Base-by-base conservation (phyloP, 2,329 filamentous ascomycete genomes). In the Lachnellula hyalina region DNA sequence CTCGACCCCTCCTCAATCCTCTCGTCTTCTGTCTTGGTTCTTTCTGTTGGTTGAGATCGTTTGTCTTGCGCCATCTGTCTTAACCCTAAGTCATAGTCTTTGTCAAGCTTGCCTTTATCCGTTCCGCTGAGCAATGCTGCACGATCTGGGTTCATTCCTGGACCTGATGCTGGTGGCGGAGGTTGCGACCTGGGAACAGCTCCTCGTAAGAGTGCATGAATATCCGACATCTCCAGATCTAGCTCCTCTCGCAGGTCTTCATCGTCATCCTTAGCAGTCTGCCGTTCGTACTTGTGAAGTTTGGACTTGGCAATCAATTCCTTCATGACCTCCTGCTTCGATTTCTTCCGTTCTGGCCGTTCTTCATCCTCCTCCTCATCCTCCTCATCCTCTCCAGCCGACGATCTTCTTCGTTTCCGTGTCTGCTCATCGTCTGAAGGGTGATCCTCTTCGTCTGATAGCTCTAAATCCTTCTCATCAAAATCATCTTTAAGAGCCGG, bases 221-320 rank as follows among this genome's bases (percentile, higher is more conserved):
- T 81, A 61, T 88, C 85, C 12, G 82, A 80, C 58, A 97, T 78
- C 41, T 90, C 89, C 69, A 92, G 86, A 70, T 99, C 91, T 15
- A 99, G 77, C 69, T 92, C 84, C 55, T 86, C 85, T 56, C 91
- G 82, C 52, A 96, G 72, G 61, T 96, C 93, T 49, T 95, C 90
- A 63, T 99, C 94, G 49, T 94, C 90, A 58, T 97, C 94, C 68
- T 96, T 96, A 28, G 84, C 84, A 57, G 90, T 86, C 72, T 99
- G 94, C 41, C 94, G 85, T 73, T 97, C 92, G 68, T 93, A 92
- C 73, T 96, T 97, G 79, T 96, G 82, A 59, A 89, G 79, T 70
- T 99, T 99, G 1, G 93, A 97, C 73, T 99, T 99, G 57, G 92
- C 90, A 62, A 99, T 96, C 58, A 99, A 81, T 72, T 99, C 95